Conservation (phyloP, 2,329 filamentous ascomycete genomes). For the Neonectria neomacrospora region DNA sequence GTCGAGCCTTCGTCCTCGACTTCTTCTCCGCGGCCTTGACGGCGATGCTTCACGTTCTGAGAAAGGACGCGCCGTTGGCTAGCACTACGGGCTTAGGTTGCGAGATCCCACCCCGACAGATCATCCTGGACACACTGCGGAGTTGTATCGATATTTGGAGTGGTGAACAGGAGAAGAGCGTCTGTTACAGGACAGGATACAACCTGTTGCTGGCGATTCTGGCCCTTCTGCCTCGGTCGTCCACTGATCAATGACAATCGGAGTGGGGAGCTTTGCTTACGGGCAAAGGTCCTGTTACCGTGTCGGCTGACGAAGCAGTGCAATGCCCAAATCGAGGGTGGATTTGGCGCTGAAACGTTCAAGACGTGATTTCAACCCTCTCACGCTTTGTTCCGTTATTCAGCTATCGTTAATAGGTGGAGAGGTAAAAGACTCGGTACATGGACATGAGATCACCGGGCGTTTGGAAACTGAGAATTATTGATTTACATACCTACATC, state of each 20-base stretch:
- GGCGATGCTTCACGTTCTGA: slow-evolving; percentile 49
- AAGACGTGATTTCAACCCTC: background rate
- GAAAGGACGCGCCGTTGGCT: slow-evolving; percentile 49
- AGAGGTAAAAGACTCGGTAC: slow-evolving; percentile 1
- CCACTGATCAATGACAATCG: slow-evolving; percentile 1
- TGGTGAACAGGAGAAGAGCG: slow-evolving; percentile 49
- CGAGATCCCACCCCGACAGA: slow-evolving; percentile 49
- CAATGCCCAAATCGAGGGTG: background rate
- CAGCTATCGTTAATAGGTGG: slow-evolving; percentile 4
- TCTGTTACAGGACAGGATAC: slow-evolving; percentile 50
- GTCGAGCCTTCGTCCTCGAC: slow-evolving; percentile 49
- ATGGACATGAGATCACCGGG: slow-evolving; percentile 11
- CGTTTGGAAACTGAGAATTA: slow-evolving; percentile 6
- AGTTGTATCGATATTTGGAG: slow-evolving; percentile 51
- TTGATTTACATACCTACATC: slow-evolving; percentile 4
- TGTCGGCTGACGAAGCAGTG: background rate
- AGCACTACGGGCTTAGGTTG: slow-evolving; percentile 42
- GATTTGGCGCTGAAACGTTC: slow-evolving; percentile 6
- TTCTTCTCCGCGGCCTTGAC: slow-evolving; percentile 52
- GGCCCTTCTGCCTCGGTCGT: slow-evolving; percentile 39
- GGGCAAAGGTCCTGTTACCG: background rate
- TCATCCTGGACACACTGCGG: slow-evolving; percentile 49
- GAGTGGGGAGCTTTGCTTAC: background rate
- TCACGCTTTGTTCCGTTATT: background rate
- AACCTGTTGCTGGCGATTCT: slow-evolving; percentile 46